These are phyloP conservation scores for Apium graveolens DNA, from an alignment of 129 eudicot genomes.

Conservation along the genomic window DNA sequence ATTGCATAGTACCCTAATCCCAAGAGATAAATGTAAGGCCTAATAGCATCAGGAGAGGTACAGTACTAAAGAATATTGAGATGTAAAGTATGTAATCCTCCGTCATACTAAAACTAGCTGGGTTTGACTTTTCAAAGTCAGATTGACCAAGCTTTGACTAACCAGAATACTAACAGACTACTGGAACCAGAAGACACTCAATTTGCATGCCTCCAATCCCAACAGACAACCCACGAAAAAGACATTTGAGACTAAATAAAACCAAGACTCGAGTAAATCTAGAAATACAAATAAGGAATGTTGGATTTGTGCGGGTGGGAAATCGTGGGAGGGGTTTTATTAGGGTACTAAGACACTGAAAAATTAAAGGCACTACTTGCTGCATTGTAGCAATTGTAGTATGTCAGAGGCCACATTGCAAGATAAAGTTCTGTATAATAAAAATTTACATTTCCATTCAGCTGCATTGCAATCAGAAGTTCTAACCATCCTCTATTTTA, in stretches of 20 bases:
- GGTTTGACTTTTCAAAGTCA: background rate
- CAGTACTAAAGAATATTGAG: background rate
- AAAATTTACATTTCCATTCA: background rate
- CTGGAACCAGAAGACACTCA: background rate
- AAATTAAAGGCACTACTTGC: background rate
- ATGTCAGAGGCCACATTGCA: background rate
- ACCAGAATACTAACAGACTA: background rate
- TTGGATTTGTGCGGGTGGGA: background rate
- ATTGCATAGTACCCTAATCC: background rate
- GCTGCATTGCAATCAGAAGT: background rate
- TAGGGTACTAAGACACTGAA: background rate
- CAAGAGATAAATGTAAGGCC: background rate
- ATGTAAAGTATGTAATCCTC: background rate
- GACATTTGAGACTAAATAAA: background rate
- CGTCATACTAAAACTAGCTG: background rate
- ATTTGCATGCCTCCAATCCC: background rate
- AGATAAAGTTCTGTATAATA: background rate
- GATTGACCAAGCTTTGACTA: background rate
- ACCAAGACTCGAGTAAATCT: background rate
- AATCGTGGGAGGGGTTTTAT: background rate
- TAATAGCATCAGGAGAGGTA: background rate
- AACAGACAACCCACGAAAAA: background rate
- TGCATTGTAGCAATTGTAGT: background rate
- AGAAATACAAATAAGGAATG: background rate
- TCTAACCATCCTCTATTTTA: background rate